Base-by-base conservation (phyloP, 1,284 basidiomycete genomes). In the Erythrobasidium hasegawianum region DNA sequence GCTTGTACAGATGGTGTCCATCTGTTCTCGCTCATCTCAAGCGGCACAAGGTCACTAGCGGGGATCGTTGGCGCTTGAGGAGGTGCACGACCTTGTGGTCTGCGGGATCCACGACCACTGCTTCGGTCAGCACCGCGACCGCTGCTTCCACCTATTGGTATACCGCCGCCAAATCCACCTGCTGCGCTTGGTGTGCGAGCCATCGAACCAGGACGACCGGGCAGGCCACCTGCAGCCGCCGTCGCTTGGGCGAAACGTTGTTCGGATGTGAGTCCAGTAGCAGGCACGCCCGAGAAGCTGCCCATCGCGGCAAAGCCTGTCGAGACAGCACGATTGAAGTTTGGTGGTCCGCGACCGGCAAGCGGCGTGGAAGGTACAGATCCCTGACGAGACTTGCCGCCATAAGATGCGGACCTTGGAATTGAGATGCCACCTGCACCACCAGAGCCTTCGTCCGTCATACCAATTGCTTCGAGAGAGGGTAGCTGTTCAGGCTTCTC, bases 401-500 rank as follows among this genome's bases (percentile, higher is more conserved):
- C 71, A 55, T 65, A 43, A 20, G 60, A 86, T 81, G 22, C 86
- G 84, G 16, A 88, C 80, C 40, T 85, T 84, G 57, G 84, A 79
- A 18, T 83, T 54, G 40, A 72, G 68, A 75, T 68, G 2, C 70
- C 64, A 20, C 70, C 71, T 24, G 69, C 66, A 13, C 69, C 54
- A 18, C 69, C 55, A 54, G 58, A 60, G 52, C 77, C 82, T 2
- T 88, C 86, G 74, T 93, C 91, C 49, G 97, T 68, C 79, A 80
- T 85, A 60, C 95, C 95, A 73, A 98, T 88, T 29, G 88, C 87
- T 72, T 95, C 91, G 55, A 97, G 83, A 69, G 90, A 85, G 39
- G 94, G 92, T 26, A 97, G 85, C 64, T 85, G 84, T 65, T 88
- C 89, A 0, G 96, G 95, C 79, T 93, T 95, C 79, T 97, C 94